Evolutionary conservation across 768 basidiomycete species (phyloP).

Genomic region (Boletus rufocinnamomeus): DNA sequence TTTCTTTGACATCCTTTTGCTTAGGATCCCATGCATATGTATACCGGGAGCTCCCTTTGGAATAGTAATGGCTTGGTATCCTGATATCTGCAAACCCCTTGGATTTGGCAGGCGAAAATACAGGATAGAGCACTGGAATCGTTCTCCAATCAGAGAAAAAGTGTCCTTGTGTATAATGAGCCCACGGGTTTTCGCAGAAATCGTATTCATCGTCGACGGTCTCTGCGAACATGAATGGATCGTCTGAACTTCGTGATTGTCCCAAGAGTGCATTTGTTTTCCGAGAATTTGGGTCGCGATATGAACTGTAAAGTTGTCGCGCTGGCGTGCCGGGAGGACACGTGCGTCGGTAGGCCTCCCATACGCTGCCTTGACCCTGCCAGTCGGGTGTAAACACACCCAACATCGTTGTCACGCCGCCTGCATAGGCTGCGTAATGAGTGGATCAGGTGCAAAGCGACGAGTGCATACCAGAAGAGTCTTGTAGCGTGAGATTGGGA

Average conservation of each 20-base stretch:
- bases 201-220: conserved; percentile 67
- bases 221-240: conserved; percentile 65
- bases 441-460: neutral
- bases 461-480: conserved; percentile 33
- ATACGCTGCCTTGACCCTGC: conserved; percentile 79
- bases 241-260: conserved; percentile 34
- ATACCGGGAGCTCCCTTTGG: conserved; percentile 75
- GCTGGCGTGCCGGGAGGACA: conserved; percentile 80
- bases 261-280: conserved; percentile 31
- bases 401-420: conserved; percentile 57
- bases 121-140: conserved; percentile 84
- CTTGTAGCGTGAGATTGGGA: conserved; percentile 63
- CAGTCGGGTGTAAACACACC: conserved; percentile 80
- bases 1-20: conserved; percentile 67
- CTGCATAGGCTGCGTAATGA: conserved; percentile 30
- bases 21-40: conserved; percentile 91
- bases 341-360: conserved; percentile 94
- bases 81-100: conserved; percentile 86
- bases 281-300: conserved; percentile 50
- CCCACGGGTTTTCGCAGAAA: conserved; percentile 81
- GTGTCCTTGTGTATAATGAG: conserved; percentile 87
- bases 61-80: conserved; percentile 97
- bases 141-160: conserved; percentile 98
- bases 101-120: conserved; percentile 90
- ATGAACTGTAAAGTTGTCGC: conserved; percentile 78